Evolutionary conservation across 805 yeast species (phyloP).

Genomic region (Candida insectorum): DNA sequence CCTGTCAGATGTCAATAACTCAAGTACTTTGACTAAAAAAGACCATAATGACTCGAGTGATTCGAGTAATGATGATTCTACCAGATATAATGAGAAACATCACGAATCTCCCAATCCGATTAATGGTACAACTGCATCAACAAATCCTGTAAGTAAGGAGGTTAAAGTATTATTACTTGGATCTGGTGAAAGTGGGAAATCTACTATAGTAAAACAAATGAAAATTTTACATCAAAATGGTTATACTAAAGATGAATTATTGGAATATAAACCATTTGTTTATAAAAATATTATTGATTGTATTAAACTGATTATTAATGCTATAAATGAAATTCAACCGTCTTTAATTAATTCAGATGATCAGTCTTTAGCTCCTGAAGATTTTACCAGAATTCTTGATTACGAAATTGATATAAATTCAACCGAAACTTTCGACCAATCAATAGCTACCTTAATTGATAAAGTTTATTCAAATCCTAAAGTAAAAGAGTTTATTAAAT

Average conservation of each 20-base stretch:
- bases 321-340: slow-evolving; percentile 53
- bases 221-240: slow-evolving; percentile 74
- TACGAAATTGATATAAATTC: slow-evolving; percentile 54
- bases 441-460: slow-evolving; percentile 46
- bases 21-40: no score
- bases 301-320: slow-evolving; percentile 65
- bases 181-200: slow-evolving; percentile 85
- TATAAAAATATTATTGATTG: slow-evolving; percentile 76
- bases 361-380: slow-evolving; percentile 22
- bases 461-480: slow-evolving; percentile 55
- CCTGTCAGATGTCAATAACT: no score
- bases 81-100: slow-evolving; percentile 11
- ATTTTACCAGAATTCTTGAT: slow-evolving; percentile 42
- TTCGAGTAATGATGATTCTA: slow-evolving; percentile 12
- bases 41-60: slow-evolving; percentile 7
- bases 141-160: slow-evolving; percentile 30
- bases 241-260: slow-evolving; percentile 64
- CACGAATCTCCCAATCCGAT: not conserved
- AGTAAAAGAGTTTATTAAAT: slow-evolving; percentile 54
- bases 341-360: slow-evolving; percentile 22
- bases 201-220: slow-evolving; percentile 80
- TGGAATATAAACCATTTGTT: slow-evolving; percentile 75
- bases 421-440: slow-evolving; percentile 48
- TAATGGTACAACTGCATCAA: not conserved
- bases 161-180: slow-evolving; percentile 77